Percentiles rank a stretch among this genome's conserved stretches.
Conservation (phyloP, 495 filamentous ascomycete species). For the Aspergillus incahuasiensis region DNA sequence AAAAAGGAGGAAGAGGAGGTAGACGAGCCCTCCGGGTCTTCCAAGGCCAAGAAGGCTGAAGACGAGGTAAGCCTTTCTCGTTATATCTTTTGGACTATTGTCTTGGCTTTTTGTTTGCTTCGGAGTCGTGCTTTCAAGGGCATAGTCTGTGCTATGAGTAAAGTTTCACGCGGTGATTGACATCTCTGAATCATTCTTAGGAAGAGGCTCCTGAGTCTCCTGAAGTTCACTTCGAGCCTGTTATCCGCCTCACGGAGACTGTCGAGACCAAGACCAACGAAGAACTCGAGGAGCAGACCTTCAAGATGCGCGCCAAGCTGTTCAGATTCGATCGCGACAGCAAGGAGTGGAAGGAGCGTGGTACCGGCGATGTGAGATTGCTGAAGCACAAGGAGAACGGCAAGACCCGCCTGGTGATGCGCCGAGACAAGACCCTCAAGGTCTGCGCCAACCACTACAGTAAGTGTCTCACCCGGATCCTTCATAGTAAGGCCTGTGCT, state of each 20-base stretch:
- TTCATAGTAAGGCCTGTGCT: conserved; percentile 8
- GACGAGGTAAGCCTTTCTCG: conserved; percentile 40
- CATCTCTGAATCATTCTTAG: conserved; percentile 12
- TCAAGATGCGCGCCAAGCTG: conserved; percentile 99
- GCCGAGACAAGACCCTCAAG: conserved; percentile 98
- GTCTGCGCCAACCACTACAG: conserved; percentile 99
- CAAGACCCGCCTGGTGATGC: conserved; percentile 98
- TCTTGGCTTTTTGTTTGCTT: not conserved
- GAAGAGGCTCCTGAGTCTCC: conserved; percentile 76
- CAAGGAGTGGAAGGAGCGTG: conserved; percentile 98
- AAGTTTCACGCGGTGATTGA: conserved; percentile 1
- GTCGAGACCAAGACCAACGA: conserved; percentile 97
- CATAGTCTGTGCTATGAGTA: not conserved
- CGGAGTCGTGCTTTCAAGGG: not conserved
- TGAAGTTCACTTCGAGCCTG: conserved; percentile 95
- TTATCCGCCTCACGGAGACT: conserved; percentile 91
- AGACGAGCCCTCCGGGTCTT: conserved; percentile 77
- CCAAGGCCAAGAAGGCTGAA: conserved; percentile 71
- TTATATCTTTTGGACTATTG: not conserved
- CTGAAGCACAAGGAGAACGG: conserved; percentile 98
- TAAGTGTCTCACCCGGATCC: conserved; percentile 45
- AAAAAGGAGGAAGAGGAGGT: conserved; percentile 80
- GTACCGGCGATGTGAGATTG: conserved; percentile 91
- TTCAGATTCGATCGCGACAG: conserved; percentile 92
- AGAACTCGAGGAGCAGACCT: conserved; percentile 92